Conservation (phyloP, 495 filamentous ascomycete genomes). For the Penicillium riverlandense region DNA sequence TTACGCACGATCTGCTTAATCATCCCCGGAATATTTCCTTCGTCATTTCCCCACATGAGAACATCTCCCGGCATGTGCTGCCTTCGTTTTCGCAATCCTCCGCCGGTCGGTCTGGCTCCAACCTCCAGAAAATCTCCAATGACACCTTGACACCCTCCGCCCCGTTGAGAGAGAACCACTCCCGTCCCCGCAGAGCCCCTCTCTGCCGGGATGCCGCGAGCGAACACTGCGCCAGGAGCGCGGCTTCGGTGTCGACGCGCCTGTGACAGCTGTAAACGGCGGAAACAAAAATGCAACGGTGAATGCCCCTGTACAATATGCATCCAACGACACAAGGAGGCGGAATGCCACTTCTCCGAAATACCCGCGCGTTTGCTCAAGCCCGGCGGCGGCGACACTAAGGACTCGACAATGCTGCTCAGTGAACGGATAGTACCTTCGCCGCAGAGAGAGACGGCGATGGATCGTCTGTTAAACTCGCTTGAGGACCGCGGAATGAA, state of each 20-base stretch:
- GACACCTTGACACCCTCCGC: too few species aligned
- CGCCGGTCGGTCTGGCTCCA: too few species aligned
- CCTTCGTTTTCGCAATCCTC: too few species aligned
- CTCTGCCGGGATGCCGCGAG: conserved; percentile 26
- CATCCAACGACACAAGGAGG: conserved; percentile 46
- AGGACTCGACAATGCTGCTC: conserved; percentile 33
- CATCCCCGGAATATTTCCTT: too few species aligned
- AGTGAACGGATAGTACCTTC: conserved; percentile 28
- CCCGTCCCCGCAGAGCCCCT: background rate
- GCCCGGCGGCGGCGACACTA: conserved; percentile 10
- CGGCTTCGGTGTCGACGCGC: conserved; percentile 42
- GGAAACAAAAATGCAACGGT: conserved; percentile 78
- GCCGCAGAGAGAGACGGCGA: conserved; percentile 32
- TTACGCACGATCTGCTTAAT: too few species aligned
- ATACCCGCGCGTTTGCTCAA: conserved; percentile 33
- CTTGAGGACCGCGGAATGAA: conserved; percentile 30
- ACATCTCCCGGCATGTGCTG: too few species aligned
- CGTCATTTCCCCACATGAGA: too few species aligned
- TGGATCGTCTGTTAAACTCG: conserved; percentile 33
- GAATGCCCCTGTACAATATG: conserved; percentile 63
- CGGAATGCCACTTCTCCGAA: conserved; percentile 39
- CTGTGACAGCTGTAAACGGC: conserved; percentile 70
- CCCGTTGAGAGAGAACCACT: background rate
- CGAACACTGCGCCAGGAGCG: conserved; percentile 24
- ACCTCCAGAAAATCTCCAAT: too few species aligned